Conservation (phyloP, 495 filamentous ascomycete species). For the Peziza echinospora region DNA sequence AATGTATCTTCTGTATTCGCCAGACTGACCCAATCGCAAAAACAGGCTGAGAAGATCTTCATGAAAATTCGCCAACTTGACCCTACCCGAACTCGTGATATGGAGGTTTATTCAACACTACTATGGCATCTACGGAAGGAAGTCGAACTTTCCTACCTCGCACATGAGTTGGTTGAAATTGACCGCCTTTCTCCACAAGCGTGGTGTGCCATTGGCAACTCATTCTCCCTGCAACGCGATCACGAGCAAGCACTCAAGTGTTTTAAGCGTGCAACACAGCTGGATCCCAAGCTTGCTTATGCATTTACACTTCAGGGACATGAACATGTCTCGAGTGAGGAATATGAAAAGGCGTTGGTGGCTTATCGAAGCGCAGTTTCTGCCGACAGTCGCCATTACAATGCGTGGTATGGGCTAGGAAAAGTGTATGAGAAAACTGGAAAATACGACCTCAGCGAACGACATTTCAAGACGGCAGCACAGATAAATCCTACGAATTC, state of each 20-base stretch:
- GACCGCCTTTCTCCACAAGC: conserved; percentile 79
- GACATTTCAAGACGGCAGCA: conserved; percentile 70
- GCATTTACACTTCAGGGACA: conserved; percentile 90
- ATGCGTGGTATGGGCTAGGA: conserved; percentile 89
- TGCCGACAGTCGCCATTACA: conserved; percentile 78
- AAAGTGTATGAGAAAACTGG: conserved; percentile 86
- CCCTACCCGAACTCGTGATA: conserved; percentile 65
- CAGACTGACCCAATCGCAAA: neutral
- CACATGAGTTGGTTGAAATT: conserved; percentile 67
- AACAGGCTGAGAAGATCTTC: conserved; percentile 53
- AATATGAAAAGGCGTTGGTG: conserved; percentile 79
- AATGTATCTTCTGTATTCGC: neutral
- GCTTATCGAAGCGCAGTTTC: conserved; percentile 65
- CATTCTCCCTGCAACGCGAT: conserved; percentile 82
- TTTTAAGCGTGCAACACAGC: conserved; percentile 81
- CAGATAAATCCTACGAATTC: conserved; percentile 80
- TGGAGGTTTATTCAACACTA: conserved; percentile 95
- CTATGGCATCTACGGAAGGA: conserved; percentile 90
- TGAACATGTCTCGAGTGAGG: conserved; percentile 89
- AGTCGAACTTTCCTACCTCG: conserved; percentile 71
- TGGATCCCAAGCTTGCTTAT: conserved; percentile 81
- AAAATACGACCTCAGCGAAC: conserved; percentile 72
- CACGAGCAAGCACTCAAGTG: conserved; percentile 87
- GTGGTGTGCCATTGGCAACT: conserved; percentile 89
- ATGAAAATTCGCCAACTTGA: conserved; percentile 48